phyloP scores from a whole-genome alignment of 352 stramenopile genomes.

The Blastocystis hominis region DNA sequence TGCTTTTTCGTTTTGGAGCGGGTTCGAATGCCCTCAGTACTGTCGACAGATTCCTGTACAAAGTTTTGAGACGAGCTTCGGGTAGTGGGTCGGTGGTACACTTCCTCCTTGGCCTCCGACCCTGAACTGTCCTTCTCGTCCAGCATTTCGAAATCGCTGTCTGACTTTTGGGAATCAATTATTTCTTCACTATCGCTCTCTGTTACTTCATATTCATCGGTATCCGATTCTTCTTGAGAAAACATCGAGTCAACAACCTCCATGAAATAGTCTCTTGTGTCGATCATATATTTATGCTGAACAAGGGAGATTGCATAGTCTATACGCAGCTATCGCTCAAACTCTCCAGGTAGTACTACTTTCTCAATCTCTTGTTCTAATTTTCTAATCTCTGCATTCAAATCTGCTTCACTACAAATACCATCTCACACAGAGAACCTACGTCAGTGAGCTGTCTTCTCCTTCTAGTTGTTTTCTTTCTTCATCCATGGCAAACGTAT shows the following conservation, averaged over 20 bases:
- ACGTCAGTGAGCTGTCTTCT: background rate
- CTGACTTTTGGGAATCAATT: background rate
- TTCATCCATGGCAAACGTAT: background rate
- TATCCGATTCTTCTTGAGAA: background rate
- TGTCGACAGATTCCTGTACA: background rate
- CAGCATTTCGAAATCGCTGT: conserved; percentile 25
- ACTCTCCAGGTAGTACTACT: background rate
- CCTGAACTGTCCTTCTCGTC: background rate
- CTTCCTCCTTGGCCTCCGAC: background rate
- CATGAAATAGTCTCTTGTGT: background rate
- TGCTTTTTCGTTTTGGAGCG: background rate
- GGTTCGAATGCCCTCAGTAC: background rate
- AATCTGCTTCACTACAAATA: background rate
- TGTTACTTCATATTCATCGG: background rate
- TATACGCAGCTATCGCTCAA: background rate
- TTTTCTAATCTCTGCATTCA: background rate
- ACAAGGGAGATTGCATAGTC: background rate
- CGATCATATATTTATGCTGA: background rate
- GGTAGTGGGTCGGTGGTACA: background rate
- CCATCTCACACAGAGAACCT: background rate
- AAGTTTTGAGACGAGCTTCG: background rate
- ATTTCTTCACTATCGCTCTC: background rate
- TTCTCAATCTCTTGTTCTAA: background rate
- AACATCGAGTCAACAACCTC: background rate
- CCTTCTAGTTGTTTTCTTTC: background rate